phyloP scores from a whole-genome alignment of 768 basidiomycete species.

The Pleurotus djamor region DNA sequence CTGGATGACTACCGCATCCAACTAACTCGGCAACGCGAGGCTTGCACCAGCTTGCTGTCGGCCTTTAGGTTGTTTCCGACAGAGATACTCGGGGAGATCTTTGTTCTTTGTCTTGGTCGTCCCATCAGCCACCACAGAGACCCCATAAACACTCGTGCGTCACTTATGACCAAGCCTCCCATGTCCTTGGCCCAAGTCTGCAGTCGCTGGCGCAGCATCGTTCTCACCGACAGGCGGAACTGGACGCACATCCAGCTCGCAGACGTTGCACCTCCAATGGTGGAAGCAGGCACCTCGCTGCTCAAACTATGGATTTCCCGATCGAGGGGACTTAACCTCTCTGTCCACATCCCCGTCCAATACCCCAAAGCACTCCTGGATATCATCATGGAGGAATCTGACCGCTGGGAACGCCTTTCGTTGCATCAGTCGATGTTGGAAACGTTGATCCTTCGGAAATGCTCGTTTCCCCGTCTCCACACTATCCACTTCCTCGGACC shows the following conservation, averaged over 20 bases:
- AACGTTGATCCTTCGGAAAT: neutral
- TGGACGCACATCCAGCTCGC: constrained; percentile 73
- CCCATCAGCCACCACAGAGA: constrained; percentile 3
- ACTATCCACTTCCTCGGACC: neutral
- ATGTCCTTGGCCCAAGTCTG: constrained; percentile 54
- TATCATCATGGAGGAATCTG: neutral
- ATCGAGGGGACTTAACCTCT: neutral
- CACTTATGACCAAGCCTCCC: neutral
- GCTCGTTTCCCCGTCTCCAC: neutral
- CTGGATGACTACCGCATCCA: neutral
- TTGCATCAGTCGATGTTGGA: neutral
- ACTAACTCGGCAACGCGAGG: neutral
- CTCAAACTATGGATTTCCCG: neutral
- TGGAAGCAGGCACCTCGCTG: neutral
- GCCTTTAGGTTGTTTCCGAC: neutral
- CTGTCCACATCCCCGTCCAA: neutral
- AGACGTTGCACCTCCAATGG: constrained; percentile 32
- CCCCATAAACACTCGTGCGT: neutral
- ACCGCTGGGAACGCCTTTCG: neutral
- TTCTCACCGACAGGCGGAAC: constrained; percentile 44
- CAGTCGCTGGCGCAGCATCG: constrained; percentile 49
- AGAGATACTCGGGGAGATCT: neutral
- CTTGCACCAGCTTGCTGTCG: neutral
- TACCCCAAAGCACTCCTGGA: neutral
- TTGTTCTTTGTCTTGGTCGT: neutral